phyloP scores from a whole-genome alignment of 805 yeast species.

The Danielozyma ontarioensis region DNA sequence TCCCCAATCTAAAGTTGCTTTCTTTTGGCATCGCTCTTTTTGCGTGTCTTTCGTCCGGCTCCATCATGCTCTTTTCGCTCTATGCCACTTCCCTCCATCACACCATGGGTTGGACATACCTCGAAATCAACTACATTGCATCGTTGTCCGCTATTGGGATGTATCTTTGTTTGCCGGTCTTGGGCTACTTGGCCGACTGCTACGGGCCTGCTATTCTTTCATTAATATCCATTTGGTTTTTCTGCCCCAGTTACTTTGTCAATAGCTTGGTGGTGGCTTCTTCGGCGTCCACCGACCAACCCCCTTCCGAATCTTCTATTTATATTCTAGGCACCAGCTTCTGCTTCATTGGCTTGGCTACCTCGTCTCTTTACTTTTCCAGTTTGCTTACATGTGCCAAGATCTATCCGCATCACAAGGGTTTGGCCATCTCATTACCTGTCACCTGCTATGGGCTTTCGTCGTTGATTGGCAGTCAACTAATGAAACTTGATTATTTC shows the following conservation, averaged over 20 bases:
- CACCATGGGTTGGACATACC: slow-evolving; percentile 56
- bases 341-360: slow-evolving; percentile 61
- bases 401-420: slow-evolving; percentile 70
- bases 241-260: slow-evolving; percentile 62
- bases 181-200: slow-evolving; percentile 81
- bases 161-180: slow-evolving; percentile 75
- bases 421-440: slow-evolving; percentile 82
- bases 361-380: slow-evolving; percentile 67
- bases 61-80: slow-evolving; percentile 75
- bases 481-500: slow-evolving; percentile 41
- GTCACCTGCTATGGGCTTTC: slow-evolving; percentile 85
- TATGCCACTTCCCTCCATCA: slow-evolving; percentile 66
- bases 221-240: slow-evolving; percentile 51
- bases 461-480: slow-evolving; percentile 67
- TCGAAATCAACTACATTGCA: slow-evolving; percentile 65
- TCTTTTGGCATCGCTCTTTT: slow-evolving; percentile 56
- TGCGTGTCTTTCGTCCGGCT: slow-evolving; percentile 75
- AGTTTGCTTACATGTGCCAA: slow-evolving; percentile 78
- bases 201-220: slow-evolving; percentile 77
- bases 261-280: slow-evolving; percentile 20
- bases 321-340: slow-evolving; percentile 43
- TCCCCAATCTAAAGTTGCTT: slow-evolving; percentile 34
- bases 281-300: slow-evolving; percentile 1
- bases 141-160: slow-evolving; percentile 73
- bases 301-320: slow-evolving; percentile 3